Base-by-base conservation (phyloP, 2,329 filamentous ascomycete genomes). In the Venturia pyrina region DNA sequence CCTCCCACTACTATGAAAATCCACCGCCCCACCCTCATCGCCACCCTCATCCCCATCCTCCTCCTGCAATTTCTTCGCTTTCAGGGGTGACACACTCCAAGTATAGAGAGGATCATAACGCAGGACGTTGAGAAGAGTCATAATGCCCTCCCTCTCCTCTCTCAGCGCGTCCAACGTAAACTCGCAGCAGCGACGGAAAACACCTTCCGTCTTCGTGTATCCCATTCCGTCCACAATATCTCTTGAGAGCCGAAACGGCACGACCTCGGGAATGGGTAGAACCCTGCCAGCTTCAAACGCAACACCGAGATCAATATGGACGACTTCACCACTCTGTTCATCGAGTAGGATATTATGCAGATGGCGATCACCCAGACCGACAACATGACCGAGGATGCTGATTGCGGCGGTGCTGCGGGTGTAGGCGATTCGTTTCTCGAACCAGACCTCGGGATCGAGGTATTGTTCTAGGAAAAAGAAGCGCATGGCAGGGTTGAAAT, bases 401-500 rank as follows among this genome's bases (percentile, higher is more conserved):
- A 98, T 93, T 4, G 93, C 93, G 0, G 95, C 95, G 0, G 93
- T 98, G 53, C 90, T 95, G 67, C 95, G 86, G 1, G 92, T 96
- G 74, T 99, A 99, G 6, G 93, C 92, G 11, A 96, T 84, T 7
- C 96, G 86, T 70, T 88, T 90, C 67, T 86, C 84, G 72, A 97
- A 99, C 95, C 95, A 99, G 70, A 96, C 93, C 73, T 99, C 93
- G 0, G 95, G 95, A 69, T 96, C 91, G 63, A 88, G 83, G 74
- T 96, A 99, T 68, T 89, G 86, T 75, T 99, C 95, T 81, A 97
- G 91, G 75, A 99, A 96, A 79, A 99, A 99, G 79, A 93, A 96
- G 66, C 89, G 87, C 87, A 99, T 90, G 5, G 98, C 95, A 0
- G 96, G 95, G 68, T 92, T 89, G 75, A 98, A 96, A 62, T 85